phyloP scores from a whole-genome alignment of 2,329 filamentous ascomycete species.

The Ophiostoma himal-ulmi region DNA sequence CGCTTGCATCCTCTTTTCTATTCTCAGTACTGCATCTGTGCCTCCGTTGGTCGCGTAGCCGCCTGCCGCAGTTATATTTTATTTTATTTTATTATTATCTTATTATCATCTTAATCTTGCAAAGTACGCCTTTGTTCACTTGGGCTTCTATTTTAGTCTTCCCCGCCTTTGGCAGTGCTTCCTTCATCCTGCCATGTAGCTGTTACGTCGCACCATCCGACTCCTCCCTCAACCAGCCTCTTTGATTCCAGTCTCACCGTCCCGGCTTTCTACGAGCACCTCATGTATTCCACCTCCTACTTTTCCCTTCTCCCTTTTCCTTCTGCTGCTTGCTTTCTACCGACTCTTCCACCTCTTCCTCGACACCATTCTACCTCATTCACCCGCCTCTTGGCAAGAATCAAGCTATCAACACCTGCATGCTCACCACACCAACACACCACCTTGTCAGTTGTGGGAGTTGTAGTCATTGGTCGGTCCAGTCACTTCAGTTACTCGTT shows the following conservation, averaged over 20 bases:
- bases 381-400: slow-evolving; percentile 13
- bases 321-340: too few species aligned
- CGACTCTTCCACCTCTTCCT: background rate
- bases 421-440: slow-evolving; percentile 9
- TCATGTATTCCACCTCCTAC: too few species aligned
- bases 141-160: background rate
- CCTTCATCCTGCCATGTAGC: background rate
- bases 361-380: background rate
- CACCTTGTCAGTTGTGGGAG: background rate
- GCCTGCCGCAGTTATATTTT: background rate
- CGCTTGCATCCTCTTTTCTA: background rate
- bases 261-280: too few species aligned
- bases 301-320: too few species aligned
- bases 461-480: too few species aligned
- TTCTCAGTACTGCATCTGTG: background rate
- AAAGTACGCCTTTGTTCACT: too few species aligned
- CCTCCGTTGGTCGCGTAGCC: background rate
- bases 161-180: background rate
- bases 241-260: background rate
- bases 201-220: background rate
- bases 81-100: background rate
- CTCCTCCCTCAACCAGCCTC: background rate
- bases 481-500: too few species aligned
- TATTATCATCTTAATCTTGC: background rate
- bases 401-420: slow-evolving; percentile 13